Base-by-base conservation (phyloP, 495 filamentous ascomycete genomes). In the Penicillium salamii region DNA sequence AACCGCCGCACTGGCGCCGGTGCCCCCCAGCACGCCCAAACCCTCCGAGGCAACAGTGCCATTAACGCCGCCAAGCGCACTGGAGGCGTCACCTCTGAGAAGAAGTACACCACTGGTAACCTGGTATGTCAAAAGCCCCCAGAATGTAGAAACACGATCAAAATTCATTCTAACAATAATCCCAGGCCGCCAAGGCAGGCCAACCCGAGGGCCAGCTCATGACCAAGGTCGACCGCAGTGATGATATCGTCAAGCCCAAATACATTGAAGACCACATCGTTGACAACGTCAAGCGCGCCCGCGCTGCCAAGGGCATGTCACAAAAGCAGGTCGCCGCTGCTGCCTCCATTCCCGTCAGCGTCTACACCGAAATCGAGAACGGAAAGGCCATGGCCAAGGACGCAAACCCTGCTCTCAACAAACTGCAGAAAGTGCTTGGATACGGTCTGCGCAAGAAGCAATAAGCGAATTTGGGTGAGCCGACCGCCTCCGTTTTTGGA, bases 211-310 rank as follows among this genome's bases (percentile, higher is more conserved):
- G 93, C 62, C 93, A 99, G 72, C 90, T 88, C 64, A 79, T 97
- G 43, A 97, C 93, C 36, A 99, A 97, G 78, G 91, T 99, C 66
- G 93, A 97, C 80, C 93, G 93, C 59, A 82, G 84, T 68, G 95
- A 97, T 78, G 93, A 97, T 67, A 96, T 97, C 74, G 83, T 97
- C 68, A 95, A 95, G 76, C 90, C 90, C 58, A 91, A 91, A 71
- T 96, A 90, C 45, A 79, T 97, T 40, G 89, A 91, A 58, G 67
- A 73, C 52, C 75, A 81, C 42, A 90, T 97, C 52, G 91, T 87
- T 52, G 80, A 87, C 49, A 89, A 86, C 19, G 96, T 98, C 80
- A 79, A 81, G 57, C 77, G 80, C 61, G 80, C 82, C 49, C 84
- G 89, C 32, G 88, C 74, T 76, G 87, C 83, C 62, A 84, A 83